Conservation (phyloP, 768 basidiomycete species). For the Pholiota molesta region DNA sequence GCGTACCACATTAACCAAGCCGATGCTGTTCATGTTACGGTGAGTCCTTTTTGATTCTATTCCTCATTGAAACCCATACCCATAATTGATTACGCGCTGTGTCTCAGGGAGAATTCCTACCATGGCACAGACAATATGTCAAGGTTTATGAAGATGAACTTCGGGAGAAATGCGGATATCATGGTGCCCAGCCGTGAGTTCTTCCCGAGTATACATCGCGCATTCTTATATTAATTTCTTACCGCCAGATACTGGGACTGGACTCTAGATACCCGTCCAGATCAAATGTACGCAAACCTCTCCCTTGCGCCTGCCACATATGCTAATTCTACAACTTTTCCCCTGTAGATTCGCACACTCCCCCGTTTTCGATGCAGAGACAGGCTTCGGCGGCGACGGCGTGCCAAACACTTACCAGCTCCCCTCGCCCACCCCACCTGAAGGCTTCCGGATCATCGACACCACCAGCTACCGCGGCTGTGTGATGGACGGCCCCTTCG, state of each 20-base stretch:
- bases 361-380: conserved; percentile 35
- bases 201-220: background rate
- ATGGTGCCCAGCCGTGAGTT: conserved; percentile 33
- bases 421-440: conserved; percentile 18
- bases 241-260: conserved; percentile 40
- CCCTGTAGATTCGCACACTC: conserved; percentile 29
- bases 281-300: conserved; percentile 17
- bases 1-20: conserved; percentile 35
- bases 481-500: conserved; percentile 36
- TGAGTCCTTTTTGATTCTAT: conserved; percentile 18
- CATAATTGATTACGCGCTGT: too few relatives aligned
- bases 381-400: conserved; percentile 40
- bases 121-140: conserved; percentile 37
- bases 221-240: background rate
- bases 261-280: conserved; percentile 31
- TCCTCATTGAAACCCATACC: too few relatives aligned
- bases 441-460: conserved; percentile 14
- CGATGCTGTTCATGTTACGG: conserved; percentile 34
- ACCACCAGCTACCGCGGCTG: conserved; percentile 23
- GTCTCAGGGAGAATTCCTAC: conserved; percentile 36
- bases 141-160: conserved; percentile 31
- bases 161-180: conserved; percentile 34
- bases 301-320: background rate
- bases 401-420: conserved; percentile 25
- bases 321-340: background rate